Percentiles rank a stretch among this genome's conserved stretches.
These are phyloP conservation scores for Stagonosporopsis rhizophila DNA, from an alignment of 2,329 filamentous ascomycete genomes.

Conservation along the genomic window DNA sequence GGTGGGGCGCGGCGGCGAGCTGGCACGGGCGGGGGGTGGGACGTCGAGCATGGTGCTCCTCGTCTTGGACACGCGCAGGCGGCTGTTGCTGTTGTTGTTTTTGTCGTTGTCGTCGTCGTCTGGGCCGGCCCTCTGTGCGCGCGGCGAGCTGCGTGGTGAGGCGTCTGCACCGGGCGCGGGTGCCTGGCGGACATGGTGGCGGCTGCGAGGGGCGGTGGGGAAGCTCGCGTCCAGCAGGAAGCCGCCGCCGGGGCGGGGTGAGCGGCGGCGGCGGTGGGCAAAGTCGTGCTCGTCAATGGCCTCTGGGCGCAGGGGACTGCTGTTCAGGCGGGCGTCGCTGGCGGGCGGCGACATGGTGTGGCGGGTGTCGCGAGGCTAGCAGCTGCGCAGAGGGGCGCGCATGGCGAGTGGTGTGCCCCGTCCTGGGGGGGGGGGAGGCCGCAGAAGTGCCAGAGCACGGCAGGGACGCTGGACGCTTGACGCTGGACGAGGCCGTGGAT, in stretches of 20 bases:
- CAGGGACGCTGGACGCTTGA: neutral
- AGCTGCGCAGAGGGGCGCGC: constrained; percentile 33
- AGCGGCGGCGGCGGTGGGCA: constrained; percentile 38
- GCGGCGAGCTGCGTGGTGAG: constrained; percentile 16
- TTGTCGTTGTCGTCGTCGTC: no score
- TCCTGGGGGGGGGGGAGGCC: no score
- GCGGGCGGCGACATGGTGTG: constrained; percentile 43
- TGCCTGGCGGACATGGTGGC: constrained; percentile 24
- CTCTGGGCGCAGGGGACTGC: no score
- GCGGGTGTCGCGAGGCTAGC: constrained; percentile 28
- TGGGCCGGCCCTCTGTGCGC: no score
- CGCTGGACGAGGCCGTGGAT: neutral
- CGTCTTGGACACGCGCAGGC: constrained; percentile 31
- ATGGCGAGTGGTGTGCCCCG: constrained; percentile 29
- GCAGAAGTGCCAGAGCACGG: constrained; percentile 8
- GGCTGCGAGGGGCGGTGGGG: constrained; percentile 30
- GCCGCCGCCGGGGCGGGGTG: constrained; percentile 50
- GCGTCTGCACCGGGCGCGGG: constrained; percentile 10
- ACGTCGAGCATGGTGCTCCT: constrained; percentile 22
- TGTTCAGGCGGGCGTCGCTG: constrained; percentile 42
- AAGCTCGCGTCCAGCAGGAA: constrained; percentile 56
- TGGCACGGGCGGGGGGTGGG: constrained; percentile 15
- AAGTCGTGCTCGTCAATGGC: constrained; percentile 43
- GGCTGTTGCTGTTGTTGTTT: constrained; percentile 6
- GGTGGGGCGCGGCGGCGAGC: constrained; percentile 59